These are phyloP conservation scores for Komagataella kurtzmanii DNA, from an alignment of 805 yeast genomes.

Conservation along the genomic window DNA sequence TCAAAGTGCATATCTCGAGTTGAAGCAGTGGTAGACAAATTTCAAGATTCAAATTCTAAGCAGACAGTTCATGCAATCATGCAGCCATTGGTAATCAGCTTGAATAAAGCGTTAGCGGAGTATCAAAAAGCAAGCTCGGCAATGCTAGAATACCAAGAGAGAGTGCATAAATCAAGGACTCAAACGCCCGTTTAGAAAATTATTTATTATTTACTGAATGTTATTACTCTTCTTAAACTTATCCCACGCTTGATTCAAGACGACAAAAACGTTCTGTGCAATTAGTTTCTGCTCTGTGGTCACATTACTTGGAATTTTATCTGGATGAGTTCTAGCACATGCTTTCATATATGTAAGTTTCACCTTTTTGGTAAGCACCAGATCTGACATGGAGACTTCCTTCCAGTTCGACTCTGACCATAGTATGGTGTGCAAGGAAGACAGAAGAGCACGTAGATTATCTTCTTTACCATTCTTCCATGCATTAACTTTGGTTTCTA, in stretches of 20 bases:
- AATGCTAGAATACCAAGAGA: not conserved
- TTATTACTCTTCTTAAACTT: conserved; percentile 49
- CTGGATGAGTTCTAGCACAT: conserved; percentile 70
- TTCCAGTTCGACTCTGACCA: conserved; percentile 61
- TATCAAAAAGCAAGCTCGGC: conserved; percentile 24
- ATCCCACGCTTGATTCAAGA: conserved; percentile 86
- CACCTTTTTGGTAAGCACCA: conserved; percentile 83
- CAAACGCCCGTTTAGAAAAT: not conserved
- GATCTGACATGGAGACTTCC: conserved; percentile 51
- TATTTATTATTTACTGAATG: conserved; percentile 1
- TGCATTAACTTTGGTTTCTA: conserved; percentile 33
- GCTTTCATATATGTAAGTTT: conserved; percentile 76
- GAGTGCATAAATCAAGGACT: not conserved
- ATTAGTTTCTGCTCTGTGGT: conserved; percentile 64
- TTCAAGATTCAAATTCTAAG: conserved; percentile 6
- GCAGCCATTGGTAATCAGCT: conserved; percentile 28
- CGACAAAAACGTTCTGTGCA: conserved; percentile 77
- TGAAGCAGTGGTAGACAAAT: conserved; percentile 14
- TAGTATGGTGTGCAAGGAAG: conserved; percentile 53
- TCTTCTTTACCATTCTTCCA: conserved; percentile 76
- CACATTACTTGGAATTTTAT: conserved; percentile 52
- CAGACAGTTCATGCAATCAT: conserved; percentile 11
- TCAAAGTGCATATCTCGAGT: conserved; percentile 33
- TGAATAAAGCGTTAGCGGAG: conserved; percentile 29
- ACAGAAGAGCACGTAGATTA: conserved; percentile 65